phyloP scores from a whole-genome alignment of 805 yeast genomes.

The Hanseniaspora valbyensis region DNA sequence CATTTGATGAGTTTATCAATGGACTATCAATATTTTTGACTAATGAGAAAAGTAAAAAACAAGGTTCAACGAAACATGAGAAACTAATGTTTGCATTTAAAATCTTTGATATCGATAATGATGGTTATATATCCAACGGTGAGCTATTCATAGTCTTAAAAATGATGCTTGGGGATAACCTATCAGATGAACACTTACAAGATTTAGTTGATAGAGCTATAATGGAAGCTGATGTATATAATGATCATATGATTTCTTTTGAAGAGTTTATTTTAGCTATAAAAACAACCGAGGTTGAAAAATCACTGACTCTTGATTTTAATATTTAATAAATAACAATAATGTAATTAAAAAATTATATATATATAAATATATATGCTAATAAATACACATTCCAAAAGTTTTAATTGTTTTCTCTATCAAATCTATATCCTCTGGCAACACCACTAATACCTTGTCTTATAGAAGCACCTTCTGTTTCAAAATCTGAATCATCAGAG shows the following conservation, averaged over 20 bases:
- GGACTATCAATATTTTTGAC: constrained; percentile 80
- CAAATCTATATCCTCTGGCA: constrained; percentile 62
- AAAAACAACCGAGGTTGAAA: constrained; percentile 46
- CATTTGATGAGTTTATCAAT: constrained; percentile 85
- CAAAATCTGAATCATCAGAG: constrained; percentile 31
- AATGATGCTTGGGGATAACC: constrained; percentile 92
- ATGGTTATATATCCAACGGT: constrained; percentile 90
- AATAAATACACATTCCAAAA: not conserved
- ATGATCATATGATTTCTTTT: constrained; percentile 75
- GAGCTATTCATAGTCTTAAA: constrained; percentile 84
- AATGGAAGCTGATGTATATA: constrained; percentile 80
- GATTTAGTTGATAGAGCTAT: constrained; percentile 96
- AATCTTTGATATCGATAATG: constrained; percentile 90
- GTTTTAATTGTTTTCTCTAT: constrained; percentile 1
- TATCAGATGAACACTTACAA: constrained; percentile 78
- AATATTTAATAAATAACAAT: constrained; percentile 21
- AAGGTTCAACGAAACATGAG: not conserved
- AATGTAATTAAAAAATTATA: not conserved
- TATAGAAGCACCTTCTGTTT: constrained; percentile 59
- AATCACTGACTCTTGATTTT: constrained; percentile 43
- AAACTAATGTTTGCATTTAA: constrained; percentile 71
- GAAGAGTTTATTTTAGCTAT: constrained; percentile 71
- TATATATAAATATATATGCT: not conserved
- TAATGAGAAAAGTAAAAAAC: constrained; percentile 59
- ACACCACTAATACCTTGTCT: constrained; percentile 81